Evolutionary conservation across 257 asterid species (phyloP).

Genomic region (Solanum appendiculatum): DNA sequence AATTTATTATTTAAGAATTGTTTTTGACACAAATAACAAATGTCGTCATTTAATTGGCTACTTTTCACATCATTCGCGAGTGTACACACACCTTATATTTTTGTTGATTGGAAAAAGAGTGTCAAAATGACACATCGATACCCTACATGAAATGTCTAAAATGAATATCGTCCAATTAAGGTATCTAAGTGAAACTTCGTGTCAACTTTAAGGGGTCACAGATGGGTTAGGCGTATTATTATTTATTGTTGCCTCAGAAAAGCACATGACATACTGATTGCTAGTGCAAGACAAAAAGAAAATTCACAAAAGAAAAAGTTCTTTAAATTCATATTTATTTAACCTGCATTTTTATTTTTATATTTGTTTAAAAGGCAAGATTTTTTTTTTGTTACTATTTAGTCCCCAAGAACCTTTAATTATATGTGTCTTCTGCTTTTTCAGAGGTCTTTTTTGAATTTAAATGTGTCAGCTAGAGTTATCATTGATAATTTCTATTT

Average conservation of each 20-base stretch:
- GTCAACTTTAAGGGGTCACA: too few relatives aligned
- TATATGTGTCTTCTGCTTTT: background rate
- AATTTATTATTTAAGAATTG: too few relatives aligned
- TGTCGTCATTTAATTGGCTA: too few relatives aligned
- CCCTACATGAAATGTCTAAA: too few relatives aligned
- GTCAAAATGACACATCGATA: too few relatives aligned
- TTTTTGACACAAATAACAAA: too few relatives aligned
- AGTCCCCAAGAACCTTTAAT: background rate
- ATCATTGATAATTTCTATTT: conserved; percentile 19
- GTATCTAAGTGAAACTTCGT: too few relatives aligned
- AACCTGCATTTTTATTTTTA: background rate
- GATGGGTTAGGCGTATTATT: too few relatives aligned
- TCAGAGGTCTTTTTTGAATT: background rate
- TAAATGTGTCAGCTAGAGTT: conserved; percentile 4
- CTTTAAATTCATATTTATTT: background rate
- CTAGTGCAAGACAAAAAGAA: background rate
- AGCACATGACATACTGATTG: background rate
- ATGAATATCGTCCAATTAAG: too few relatives aligned
- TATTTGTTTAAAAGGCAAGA: background rate
- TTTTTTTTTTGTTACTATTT: background rate
- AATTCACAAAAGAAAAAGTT: background rate
- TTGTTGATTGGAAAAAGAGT: too few relatives aligned
- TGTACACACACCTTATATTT: too few relatives aligned
- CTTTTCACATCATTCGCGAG: too few relatives aligned
- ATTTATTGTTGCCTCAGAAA: background rate